Base-by-base conservation (phyloP, 78 protist genomes). In the Andalucia godoyi region DNA sequence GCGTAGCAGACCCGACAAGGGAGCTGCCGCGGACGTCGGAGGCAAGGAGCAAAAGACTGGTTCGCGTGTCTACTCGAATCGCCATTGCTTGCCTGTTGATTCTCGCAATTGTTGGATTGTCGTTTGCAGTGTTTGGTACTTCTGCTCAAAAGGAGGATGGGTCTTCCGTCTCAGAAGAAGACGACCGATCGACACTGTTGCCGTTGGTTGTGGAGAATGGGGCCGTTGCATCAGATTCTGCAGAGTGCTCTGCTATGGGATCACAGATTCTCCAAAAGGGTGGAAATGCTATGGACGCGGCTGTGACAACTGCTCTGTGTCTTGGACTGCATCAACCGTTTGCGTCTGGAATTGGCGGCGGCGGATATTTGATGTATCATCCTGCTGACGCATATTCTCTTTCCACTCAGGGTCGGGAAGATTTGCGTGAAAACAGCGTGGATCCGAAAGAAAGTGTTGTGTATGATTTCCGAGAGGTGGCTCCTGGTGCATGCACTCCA, bases 391-490 rank as follows among this genome's bases (percentile, higher is more conserved):
- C 34, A 17, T 8, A 34, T 6, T 5, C 38, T 4, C 8, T 34
- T 7, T 4, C 25, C 61, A 4, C 61, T 6, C 47, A n/a, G 69
- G 27, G 69, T 54, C 2, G 69, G 69, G n/a, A 49, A 49, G 21
- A 33, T 47, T 29, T 4, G 33, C n/a, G 57, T 63, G 30, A 54
- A 43, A 21, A 32, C 45, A 5, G 38, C 52, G 36, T 30, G 3
- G 0, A 25, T 29, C 15, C 36, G 33, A 12, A 46, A 6, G 30
- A 27, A 55, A 17, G 50, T 45, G 9, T 25, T 59, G 27, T 18
- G 21, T 29, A 29, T 15, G 66, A 70, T 33, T 70, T 70, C 25
- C 61, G 76, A 27, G 76, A 70, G 54, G 33, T 23, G 15, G 76
- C 76, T 1, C 76, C 76, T 7, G 51, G 38, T 12, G 30, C 9